These are phyloP conservation scores for Saccharomycopsis amapae DNA, from an alignment of 805 yeast genomes.

Conservation along the genomic window DNA sequence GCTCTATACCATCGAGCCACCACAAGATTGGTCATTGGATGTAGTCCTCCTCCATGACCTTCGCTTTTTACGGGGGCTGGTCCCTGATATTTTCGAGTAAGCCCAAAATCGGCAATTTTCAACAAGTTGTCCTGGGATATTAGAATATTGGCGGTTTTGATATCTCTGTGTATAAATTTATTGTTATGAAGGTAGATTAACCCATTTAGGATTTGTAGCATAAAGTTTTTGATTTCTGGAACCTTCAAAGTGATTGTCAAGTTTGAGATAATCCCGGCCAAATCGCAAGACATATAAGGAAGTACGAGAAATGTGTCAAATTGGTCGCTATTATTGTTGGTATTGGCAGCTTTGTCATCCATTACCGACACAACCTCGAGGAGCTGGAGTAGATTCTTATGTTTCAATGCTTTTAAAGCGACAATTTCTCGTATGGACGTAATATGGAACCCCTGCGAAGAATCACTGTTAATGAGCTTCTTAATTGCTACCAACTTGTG, in stretches of 20 bases:
- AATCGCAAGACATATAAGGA: constrained; percentile 88
- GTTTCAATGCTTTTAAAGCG: constrained; percentile 62
- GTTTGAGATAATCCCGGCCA: constrained; percentile 83
- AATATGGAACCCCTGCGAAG: constrained; percentile 63
- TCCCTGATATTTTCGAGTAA: constrained; percentile 73
- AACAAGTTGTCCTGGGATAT: constrained; percentile 69
- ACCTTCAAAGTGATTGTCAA: constrained; percentile 54
- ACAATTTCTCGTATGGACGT: constrained; percentile 92
- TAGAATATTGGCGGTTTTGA: constrained; percentile 92
- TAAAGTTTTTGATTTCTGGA: constrained; percentile 74
- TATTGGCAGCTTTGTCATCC: constrained; percentile 8
- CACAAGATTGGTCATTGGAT: constrained; percentile 57
- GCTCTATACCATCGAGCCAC: constrained; percentile 98
- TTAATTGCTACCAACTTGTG: constrained; percentile 76
- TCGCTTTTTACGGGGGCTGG: constrained; percentile 38
- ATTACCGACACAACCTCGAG: constrained; percentile 60
- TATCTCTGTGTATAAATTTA: constrained; percentile 74
- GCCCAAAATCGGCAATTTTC: constrained; percentile 92
- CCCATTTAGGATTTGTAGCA: constrained; percentile 73
- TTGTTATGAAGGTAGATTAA: constrained; percentile 67
- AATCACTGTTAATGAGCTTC: constrained; percentile 46
- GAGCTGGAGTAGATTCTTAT: constrained; percentile 67
- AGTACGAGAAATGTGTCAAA: constrained; percentile 70
- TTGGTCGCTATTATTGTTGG: constrained; percentile 22
- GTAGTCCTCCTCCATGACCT: constrained; percentile 27